Base-by-base conservation (phyloP, 345 rosid species). In the Clarkia xantiana region DNA sequence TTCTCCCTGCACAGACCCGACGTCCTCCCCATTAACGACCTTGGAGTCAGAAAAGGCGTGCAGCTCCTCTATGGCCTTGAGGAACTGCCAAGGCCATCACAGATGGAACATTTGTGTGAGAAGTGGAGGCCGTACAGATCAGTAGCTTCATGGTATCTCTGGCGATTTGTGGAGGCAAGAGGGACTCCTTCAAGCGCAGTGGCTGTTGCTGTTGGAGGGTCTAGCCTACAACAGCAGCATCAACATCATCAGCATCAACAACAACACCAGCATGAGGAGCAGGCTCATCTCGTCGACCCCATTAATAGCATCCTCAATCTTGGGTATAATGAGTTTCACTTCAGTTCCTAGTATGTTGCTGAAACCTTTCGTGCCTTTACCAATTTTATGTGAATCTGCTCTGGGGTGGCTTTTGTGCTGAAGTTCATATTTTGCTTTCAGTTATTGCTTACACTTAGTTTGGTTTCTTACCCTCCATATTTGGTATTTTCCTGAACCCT, bases 41-140 rank as follows among this genome's bases (percentile, higher is more conserved):
- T 87, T 0, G 88, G 87, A 6, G 81, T 87, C 14, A 62, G 99
- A 62, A 91, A 87, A 62, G 96, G 96, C 23, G 90, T 91, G 62
- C 99, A 87, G 66, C 43, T 82, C 67, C 84, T 84, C 11, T 70
- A 75, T 64, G 71, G 59, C 63, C 65, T 91, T 67, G 81, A 74
- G 67, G 96, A 87, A 13, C 46, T 91, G 71, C 99, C 96, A 0
- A 76, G 96, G 53, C 95, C 99, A 0, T 87, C 96, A 0, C 90
- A 91, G 65, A 86, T 91, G 95, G 96, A 91, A 56, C 79, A 65
- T 4, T 52, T 71, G 55, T 91, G 95, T 49, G 95, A 87, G 63
- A 87, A 80, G 46, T 91, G 99, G 99, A 82, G 90, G 67, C 95
- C 96, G 0, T 91, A 91, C n/a, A 69, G 95, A 59, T 91, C 96